These are phyloP conservation scores for Neofusicoccum umdonicola DNA, from an alignment of 2,329 filamentous ascomycete species.

Conservation along the genomic window DNA sequence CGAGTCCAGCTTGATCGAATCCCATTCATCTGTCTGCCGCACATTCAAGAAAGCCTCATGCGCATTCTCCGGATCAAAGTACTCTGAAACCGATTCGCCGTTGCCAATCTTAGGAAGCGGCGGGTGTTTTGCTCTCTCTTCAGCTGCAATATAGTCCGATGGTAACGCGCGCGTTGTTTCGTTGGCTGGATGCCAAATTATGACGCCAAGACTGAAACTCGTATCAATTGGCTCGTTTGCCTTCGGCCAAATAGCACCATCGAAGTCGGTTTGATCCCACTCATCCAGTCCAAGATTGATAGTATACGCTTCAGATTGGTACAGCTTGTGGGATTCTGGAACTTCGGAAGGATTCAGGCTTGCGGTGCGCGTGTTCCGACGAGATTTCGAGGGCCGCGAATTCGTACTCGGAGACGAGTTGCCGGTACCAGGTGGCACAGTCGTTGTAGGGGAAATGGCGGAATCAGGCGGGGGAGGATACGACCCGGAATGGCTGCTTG, in stretches of 20 bases:
- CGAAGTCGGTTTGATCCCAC: constrained; percentile 44
- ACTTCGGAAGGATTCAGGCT: constrained; percentile 2
- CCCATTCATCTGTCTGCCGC: constrained; percentile 50
- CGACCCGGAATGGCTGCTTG: background rate
- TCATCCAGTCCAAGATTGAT: constrained; percentile 38
- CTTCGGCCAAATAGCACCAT: constrained; percentile 45
- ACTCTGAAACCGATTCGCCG: constrained; percentile 50
- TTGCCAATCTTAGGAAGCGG: constrained; percentile 36
- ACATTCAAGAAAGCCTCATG: constrained; percentile 48
- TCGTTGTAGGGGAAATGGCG: constrained; percentile 3
- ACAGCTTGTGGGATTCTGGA: constrained; percentile 14
- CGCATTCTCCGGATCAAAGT: constrained; percentile 44
- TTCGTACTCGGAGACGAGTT: background rate
- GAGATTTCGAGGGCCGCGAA: constrained; percentile 12
- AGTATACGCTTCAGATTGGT: constrained; percentile 19
- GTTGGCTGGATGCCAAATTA: constrained; percentile 44
- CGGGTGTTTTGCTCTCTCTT: constrained; percentile 42
- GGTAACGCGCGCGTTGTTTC: constrained; percentile 44
- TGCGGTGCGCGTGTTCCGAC: background rate
- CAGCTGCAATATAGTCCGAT: constrained; percentile 38
- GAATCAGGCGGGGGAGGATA: background rate
- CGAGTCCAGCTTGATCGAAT: constrained; percentile 49
- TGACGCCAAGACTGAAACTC: constrained; percentile 45
- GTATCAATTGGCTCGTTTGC: constrained; percentile 45
- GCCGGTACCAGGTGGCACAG: background rate